Conservation (phyloP, 805 yeast genomes). For the Kluyveromyces starmeri region DNA sequence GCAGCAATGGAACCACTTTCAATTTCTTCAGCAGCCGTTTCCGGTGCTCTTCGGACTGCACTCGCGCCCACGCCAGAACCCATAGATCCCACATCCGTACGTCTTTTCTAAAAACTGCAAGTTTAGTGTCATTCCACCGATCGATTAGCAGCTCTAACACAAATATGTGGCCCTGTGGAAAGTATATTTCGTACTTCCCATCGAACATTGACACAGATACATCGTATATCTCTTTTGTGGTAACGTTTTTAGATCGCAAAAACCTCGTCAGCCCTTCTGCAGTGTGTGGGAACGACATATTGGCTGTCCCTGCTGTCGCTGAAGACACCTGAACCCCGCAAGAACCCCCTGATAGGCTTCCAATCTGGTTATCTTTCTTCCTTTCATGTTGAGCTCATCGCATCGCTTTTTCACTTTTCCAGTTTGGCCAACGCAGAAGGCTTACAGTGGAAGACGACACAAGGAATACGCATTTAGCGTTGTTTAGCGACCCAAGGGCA, state of each 20-base stretch:
- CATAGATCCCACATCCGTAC: constrained; percentile 44
- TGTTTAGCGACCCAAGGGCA: too few relatives aligned
- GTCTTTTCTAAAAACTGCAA: constrained; percentile 36
- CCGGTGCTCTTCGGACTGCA: constrained; percentile 22
- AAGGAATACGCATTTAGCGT: too few relatives aligned
- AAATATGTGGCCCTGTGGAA: constrained; percentile 50
- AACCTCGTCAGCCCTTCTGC: constrained; percentile 39
- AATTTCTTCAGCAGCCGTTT: constrained; percentile 38
- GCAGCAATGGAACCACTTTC: constrained; percentile 29
- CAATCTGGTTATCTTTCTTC: too few relatives aligned
- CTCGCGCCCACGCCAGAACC: constrained; percentile 30
- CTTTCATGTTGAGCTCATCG: too few relatives aligned
- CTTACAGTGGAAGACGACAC: too few relatives aligned
- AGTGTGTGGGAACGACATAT: constrained; percentile 1
- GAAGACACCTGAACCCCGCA: too few relatives aligned
- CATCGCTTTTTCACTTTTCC: too few relatives aligned
- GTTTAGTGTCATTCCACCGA: constrained; percentile 43
- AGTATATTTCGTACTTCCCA: constrained; percentile 30
- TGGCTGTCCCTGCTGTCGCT: neutral
- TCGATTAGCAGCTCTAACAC: constrained; percentile 53
- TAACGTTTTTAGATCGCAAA: constrained; percentile 45
- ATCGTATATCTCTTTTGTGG: constrained; percentile 35
- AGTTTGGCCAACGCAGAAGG: too few relatives aligned
- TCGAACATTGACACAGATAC: constrained; percentile 29
- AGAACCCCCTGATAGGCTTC: too few relatives aligned